Conservation (phyloP, 495 filamentous ascomycete species). For the Aspergillus leporis region DNA sequence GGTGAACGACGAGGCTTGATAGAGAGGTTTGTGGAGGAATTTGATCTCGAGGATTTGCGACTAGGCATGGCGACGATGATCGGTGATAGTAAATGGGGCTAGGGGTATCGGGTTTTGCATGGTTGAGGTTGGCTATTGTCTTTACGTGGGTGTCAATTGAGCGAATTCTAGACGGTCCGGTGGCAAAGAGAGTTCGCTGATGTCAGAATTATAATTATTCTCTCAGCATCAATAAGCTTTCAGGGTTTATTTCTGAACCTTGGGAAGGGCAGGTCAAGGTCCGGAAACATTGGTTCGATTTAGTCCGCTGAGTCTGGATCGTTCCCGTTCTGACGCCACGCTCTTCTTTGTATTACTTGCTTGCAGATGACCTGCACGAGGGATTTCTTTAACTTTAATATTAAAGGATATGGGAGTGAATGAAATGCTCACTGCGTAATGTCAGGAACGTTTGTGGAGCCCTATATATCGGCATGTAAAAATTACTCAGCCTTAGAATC, state of each 20-base stretch:
- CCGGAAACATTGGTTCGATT: background rate
- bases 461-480: too few relatives aligned
- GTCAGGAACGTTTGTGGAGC: background rate
- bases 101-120: background rate
- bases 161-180: background rate
- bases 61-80: conserved; percentile 2
- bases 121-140: background rate
- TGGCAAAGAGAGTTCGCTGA: conserved; percentile 7
- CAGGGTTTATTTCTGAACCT: background rate
- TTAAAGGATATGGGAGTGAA: too few relatives aligned
- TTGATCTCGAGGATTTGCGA: background rate
- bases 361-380: background rate
- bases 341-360: background rate
- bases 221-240: background rate
- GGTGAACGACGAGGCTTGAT: background rate
- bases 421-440: background rate
- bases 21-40: background rate
- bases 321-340: background rate
- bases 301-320: background rate
- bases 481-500: too few relatives aligned
- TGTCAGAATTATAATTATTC: background rate
- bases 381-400: background rate
- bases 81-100: background rate
- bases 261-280: background rate
- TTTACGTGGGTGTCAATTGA: background rate